A percentile compares a stretch with the other conserved stretches of the same genome.
phyloP scores from a whole-genome alignment of 2,329 filamentous ascomycete species.

The Alternaria novae-zelandiae region DNA sequence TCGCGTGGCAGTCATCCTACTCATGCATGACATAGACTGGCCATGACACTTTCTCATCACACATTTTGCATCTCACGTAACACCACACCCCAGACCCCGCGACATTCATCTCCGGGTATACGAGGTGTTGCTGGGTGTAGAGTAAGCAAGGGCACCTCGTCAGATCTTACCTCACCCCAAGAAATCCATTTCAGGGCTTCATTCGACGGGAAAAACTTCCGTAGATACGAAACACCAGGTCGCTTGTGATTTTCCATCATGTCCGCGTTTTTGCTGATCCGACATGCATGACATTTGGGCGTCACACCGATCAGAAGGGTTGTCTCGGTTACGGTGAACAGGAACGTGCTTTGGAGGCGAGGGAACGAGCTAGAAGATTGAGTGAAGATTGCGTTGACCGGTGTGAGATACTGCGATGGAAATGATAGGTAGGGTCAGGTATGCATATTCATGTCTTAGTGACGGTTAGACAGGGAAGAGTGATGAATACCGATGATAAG shows the following conservation, averaged over 20 bases:
- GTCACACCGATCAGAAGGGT: not conserved
- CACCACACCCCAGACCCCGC: not conserved
- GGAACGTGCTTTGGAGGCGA: not conserved
- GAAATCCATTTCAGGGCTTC: not conserved
- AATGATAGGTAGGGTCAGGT: not conserved
- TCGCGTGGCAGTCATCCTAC: not conserved
- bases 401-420: not conserved
- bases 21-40: not conserved
- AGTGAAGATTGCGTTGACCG: not conserved
- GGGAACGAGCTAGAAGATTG: not conserved
- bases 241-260: not conserved
- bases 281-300: not conserved
- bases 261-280: not conserved
- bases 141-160: not conserved
- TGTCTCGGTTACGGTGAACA: not conserved
- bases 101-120: not conserved
- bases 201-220: not conserved
- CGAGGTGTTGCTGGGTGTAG: not conserved
- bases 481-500: not conserved
- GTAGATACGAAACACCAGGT: not conserved
- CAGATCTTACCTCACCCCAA: not conserved
- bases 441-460: not conserved
- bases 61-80: not conserved
- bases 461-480: not conserved
- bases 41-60: not conserved